A percentile compares a stretch with the other conserved stretches of the same genome.
Evolutionary conservation across 2,329 filamentous ascomycete genomes (phyloP).

Genomic region (Fusarium phyllophilum): DNA sequence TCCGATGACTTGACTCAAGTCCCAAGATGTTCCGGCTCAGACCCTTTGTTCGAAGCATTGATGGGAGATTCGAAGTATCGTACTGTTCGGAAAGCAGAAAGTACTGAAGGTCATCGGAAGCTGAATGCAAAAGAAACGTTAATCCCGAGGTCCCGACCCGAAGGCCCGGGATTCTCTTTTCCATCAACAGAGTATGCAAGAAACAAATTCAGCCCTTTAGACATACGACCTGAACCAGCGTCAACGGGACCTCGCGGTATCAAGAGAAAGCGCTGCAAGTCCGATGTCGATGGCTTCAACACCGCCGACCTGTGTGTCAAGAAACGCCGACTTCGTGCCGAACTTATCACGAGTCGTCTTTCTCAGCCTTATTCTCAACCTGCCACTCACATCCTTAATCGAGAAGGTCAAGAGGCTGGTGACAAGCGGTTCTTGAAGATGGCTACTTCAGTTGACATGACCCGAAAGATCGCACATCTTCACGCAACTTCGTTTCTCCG

Average conservation of each 20-base stretch:
- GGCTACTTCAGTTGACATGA: slow-evolving; percentile 54
- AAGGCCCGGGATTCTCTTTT: slow-evolving; percentile 27
- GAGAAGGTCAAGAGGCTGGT: slow-evolving; percentile 59
- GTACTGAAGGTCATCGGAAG: neutral
- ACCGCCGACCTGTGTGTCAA: slow-evolving; percentile 65
- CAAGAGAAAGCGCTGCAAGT: slow-evolving; percentile 63
- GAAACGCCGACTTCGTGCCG: slow-evolving; percentile 72
- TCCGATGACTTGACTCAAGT: slow-evolving; percentile 33
- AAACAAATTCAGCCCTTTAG: slow-evolving; percentile 10
- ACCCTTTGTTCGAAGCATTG: slow-evolving; percentile 37
- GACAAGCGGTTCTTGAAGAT: slow-evolving; percentile 62
- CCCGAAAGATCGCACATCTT: slow-evolving; percentile 53
- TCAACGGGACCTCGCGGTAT: slow-evolving; percentile 28
- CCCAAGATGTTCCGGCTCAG: slow-evolving; percentile 35
- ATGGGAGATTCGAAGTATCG: slow-evolving; percentile 22
- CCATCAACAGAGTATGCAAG: slow-evolving; percentile 6
- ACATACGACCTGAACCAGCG: slow-evolving; percentile 5
- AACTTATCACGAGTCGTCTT: slow-evolving; percentile 75
- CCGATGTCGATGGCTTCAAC: slow-evolving; percentile 69
- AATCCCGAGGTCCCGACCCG: neutral
- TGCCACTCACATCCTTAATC: slow-evolving; percentile 74
- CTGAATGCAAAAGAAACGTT: neutral
- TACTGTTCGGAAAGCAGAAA: neutral
- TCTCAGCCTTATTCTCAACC: slow-evolving; percentile 76
- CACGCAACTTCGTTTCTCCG: slow-evolving; percentile 67